Base-by-base conservation (phyloP, 352 stramenopile genomes). In the Pythium folliculosum region DNA sequence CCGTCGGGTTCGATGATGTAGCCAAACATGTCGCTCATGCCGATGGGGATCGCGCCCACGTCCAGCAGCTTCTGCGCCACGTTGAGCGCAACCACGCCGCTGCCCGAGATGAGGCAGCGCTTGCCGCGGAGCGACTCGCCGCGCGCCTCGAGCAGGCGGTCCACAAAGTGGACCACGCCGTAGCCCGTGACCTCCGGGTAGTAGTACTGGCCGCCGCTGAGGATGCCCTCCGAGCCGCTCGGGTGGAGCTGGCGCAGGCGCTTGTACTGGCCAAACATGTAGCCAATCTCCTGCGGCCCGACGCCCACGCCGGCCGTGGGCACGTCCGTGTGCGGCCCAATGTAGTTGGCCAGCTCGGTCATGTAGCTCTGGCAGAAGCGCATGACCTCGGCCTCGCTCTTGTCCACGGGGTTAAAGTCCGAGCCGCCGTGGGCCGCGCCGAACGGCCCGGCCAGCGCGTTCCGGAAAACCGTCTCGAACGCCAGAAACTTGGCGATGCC, bases 181-280 rank as follows among this genome's bases (percentile, higher is more conserved):
- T 94, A 98, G 12, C 96, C 94, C 30, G 89, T 96, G 21, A 95
- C 94, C 80, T 99, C 77, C 21, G 92, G 92, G 71, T 96, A 96
- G 70, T 92, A 85, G 66, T 94, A 92, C 23, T 78, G 74, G 23
- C 90, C 93, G 57, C 94, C 94, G 69, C 92, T 97, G 25, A 98
- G 76, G 57, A 97, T 89, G 30, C 90, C 91, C 51, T 94, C 90
- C 1, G 90, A 92, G 58, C 87, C 82, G 63, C 75, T 82, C 5
- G 85, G 82, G 67, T 95, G 81, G 38, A 92, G 74, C 67, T 95
- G 87, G 44, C 86, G 84, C 66, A 99, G 91, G 47, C 97, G 87
- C 80, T 99, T 99, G 92, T 99, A 99, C 79, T 99, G 96, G 53
- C 96, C 96, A 82, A 98, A 99, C 76, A 99, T 91, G 81, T 97